Evolutionary conservation across 108 stramenopile genomes (phyloP).

Genomic region (Poteriospumella lacustris): DNA sequence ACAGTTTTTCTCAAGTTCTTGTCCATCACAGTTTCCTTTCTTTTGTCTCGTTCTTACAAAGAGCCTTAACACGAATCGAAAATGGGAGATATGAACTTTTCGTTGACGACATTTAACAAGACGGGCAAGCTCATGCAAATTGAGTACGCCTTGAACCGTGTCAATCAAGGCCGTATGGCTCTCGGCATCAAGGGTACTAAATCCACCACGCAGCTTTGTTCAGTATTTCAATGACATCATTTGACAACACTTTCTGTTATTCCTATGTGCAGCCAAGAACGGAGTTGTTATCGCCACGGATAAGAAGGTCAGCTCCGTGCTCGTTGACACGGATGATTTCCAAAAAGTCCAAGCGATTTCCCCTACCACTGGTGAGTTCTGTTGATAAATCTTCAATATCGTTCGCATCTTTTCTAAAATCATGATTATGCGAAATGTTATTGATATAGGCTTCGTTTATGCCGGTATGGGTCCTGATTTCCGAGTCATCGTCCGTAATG

Average conservation of each 20-base stretch:
- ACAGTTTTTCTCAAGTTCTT: no score
- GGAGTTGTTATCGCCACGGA: constrained; percentile 98
- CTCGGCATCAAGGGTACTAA: constrained; percentile 81
- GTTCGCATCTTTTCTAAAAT: neutral
- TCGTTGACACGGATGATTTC: constrained; percentile 79
- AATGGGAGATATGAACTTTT: constrained; percentile 57
- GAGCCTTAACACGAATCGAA: no score
- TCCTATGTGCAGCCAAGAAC: constrained; percentile 65
- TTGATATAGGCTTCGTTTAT: constrained; percentile 77
- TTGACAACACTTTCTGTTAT: neutral
- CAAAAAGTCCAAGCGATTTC: constrained; percentile 83
- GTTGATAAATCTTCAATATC: no score
- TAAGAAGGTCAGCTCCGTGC: constrained; percentile 79
- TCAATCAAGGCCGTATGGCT: constrained; percentile 88
- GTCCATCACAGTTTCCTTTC: no score
- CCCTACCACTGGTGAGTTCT: constrained; percentile 55
- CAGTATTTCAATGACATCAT: no score
- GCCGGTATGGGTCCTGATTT: constrained; percentile 98
- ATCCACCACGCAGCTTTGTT: neutral
- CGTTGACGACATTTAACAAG: constrained; percentile 92
- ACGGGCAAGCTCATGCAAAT: constrained; percentile 98
- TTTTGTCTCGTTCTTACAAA: no score
- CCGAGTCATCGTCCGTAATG: constrained; percentile 87
- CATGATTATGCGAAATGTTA: neutral
- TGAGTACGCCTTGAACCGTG: constrained; percentile 96